Evolutionary conservation across 768 basidiomycete genomes (phyloP).

Genomic region (Flagelloscypha sp.): DNA sequence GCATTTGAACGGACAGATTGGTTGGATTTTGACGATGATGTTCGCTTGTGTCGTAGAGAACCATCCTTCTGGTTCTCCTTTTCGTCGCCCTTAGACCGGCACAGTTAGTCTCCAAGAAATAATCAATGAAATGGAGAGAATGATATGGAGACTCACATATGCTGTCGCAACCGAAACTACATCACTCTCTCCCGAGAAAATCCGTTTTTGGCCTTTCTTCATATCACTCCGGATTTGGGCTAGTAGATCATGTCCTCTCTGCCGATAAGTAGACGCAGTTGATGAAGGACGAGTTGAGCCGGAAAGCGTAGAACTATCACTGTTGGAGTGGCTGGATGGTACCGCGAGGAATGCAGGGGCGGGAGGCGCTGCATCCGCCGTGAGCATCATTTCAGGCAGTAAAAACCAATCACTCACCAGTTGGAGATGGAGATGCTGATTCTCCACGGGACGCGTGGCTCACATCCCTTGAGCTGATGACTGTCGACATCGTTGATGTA

Average conservation of each 20-base stretch:
- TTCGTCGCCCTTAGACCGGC: constrained; percentile 23
- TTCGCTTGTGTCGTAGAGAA: constrained; percentile 22
- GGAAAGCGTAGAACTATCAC: too few relatives aligned
- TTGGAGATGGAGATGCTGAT: constrained; percentile 1
- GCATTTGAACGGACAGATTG: constrained; percentile 10
- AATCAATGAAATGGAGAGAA: too few relatives aligned
- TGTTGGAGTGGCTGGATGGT: too few relatives aligned
- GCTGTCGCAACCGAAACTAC: constrained; percentile 37
- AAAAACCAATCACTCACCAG: too few relatives aligned
- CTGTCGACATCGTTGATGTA: constrained; percentile 68
- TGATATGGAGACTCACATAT: constrained; percentile 26
- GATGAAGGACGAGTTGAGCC: constrained; percentile 19
- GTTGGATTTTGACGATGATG: constrained; percentile 24
- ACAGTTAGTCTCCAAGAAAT: too few relatives aligned
- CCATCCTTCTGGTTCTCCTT: constrained; percentile 25
- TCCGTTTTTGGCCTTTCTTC: constrained; percentile 55
- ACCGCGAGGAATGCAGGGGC: too few relatives aligned
- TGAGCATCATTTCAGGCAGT: too few relatives aligned
- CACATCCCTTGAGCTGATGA: constrained; percentile 38
- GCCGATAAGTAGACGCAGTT: constrained; percentile 62
- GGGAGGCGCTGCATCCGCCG: too few relatives aligned
- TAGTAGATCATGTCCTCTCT: constrained; percentile 75
- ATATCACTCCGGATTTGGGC: constrained; percentile 78
- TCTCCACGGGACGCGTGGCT: constrained; percentile 19
- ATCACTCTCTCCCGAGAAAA: constrained; percentile 64